These are phyloP conservation scores for Aspergillus carlsbadensis DNA, from an alignment of 495 filamentous ascomycete species.

Conservation along the genomic window DNA sequence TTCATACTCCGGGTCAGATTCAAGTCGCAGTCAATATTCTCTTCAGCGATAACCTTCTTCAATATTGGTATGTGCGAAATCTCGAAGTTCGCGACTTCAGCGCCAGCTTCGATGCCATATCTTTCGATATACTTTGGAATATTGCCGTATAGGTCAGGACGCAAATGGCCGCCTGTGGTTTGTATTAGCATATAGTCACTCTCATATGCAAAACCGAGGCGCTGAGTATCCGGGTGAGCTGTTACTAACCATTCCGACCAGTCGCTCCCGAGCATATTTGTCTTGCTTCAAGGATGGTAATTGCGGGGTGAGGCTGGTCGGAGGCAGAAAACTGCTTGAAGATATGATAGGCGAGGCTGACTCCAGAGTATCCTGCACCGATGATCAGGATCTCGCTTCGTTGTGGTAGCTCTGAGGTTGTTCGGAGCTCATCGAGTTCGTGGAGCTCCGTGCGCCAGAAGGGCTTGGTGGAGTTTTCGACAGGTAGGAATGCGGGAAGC, in stretches of 20 bases:
- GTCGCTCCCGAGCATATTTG: slow-evolving; percentile 45
- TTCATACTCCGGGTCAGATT: slow-evolving; percentile 36
- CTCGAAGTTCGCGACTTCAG: slow-evolving; percentile 33
- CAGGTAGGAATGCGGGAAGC: slow-evolving; percentile 12
- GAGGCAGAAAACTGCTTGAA: slow-evolving; percentile 31
- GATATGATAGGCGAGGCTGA: slow-evolving; percentile 60
- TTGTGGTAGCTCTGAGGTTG: slow-evolving; percentile 44
- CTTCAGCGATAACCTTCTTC: slow-evolving; percentile 28
- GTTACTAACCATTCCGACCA: slow-evolving; percentile 36
- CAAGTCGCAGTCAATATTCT: slow-evolving; percentile 45
- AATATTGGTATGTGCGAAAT: slow-evolving; percentile 30
- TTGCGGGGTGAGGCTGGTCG: slow-evolving; percentile 17
- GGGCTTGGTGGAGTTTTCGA: slow-evolving; percentile 55
- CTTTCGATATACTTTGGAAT: slow-evolving; percentile 27
- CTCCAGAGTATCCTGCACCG: slow-evolving; percentile 69
- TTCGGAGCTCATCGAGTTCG: slow-evolving; percentile 54
- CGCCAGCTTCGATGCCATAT: slow-evolving; percentile 28
- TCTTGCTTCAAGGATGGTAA: slow-evolving; percentile 41
- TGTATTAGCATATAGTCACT: neutral
- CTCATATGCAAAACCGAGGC: neutral
- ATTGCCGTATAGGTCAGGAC: slow-evolving; percentile 34
- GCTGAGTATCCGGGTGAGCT: neutral
- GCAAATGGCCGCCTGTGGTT: slow-evolving; percentile 35
- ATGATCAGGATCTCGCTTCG: slow-evolving; percentile 64
- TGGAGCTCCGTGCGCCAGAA: slow-evolving; percentile 66